phyloP scores from a whole-genome alignment of 2,329 filamentous ascomycete species.

The Beauveria medogensis region DNA sequence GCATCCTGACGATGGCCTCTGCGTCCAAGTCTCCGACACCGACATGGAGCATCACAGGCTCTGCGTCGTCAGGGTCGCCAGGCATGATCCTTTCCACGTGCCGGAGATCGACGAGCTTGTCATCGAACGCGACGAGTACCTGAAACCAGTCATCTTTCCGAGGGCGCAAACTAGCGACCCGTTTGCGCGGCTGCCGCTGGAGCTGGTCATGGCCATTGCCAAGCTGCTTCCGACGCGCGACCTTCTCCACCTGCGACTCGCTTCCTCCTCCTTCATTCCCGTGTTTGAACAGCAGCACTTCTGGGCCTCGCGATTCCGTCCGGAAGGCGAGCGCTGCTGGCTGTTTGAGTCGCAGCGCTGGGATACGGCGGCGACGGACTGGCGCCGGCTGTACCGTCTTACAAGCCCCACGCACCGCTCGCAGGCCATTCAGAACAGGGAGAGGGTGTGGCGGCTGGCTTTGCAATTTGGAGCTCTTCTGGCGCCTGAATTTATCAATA shows the following conservation, averaged over 20 bases:
- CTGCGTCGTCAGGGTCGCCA: background rate
- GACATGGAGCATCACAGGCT: background rate
- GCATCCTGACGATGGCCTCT: background rate
- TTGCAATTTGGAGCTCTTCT: background rate
- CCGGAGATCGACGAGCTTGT: background rate
- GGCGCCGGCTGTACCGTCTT: background rate
- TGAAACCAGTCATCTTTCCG: background rate
- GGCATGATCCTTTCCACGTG: background rate
- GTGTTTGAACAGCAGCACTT: background rate
- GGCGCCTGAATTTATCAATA: background rate
- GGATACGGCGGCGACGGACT: background rate
- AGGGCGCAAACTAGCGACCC: background rate
- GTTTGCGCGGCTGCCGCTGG: background rate
- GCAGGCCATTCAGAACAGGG: background rate
- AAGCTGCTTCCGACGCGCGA: background rate
- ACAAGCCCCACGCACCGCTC: background rate
- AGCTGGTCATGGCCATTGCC: background rate
- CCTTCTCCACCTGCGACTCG: background rate
- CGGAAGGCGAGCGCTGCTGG: background rate
- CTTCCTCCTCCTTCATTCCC: background rate
- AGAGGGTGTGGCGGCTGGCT: background rate
- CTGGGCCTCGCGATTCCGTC: background rate
- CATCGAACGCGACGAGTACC: background rate
- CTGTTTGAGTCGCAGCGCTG: background rate
- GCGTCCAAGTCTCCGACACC: background rate